A percentile compares a stretch with the other conserved stretches of the same genome.
Conservation (phyloP, 2,329 filamentous ascomycete species). For the Curvularia sp. region DNA sequence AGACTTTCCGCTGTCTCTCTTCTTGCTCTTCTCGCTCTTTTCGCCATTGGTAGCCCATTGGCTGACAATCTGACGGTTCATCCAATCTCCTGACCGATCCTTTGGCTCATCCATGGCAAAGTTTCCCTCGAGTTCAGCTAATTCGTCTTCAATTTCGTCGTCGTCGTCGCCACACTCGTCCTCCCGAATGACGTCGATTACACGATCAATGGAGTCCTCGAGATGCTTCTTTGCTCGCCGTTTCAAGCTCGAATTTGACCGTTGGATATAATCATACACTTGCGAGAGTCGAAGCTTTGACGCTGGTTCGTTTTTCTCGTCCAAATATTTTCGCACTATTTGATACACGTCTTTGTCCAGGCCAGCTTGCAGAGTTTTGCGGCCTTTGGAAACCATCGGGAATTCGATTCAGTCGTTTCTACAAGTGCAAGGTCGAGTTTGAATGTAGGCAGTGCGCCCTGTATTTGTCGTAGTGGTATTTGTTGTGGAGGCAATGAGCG, state of each 20-base stretch:
- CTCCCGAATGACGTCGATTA: slow-evolving; percentile 73
- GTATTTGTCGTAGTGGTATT: background rate
- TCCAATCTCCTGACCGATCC: slow-evolving; percentile 58
- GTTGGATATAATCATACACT: slow-evolving; percentile 81
- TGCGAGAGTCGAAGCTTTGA: slow-evolving; percentile 63
- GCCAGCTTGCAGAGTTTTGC: slow-evolving; percentile 47
- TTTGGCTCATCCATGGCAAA: slow-evolving; percentile 37
- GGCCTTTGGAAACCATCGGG: slow-evolving; percentile 38
- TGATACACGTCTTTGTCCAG: slow-evolving; percentile 69
- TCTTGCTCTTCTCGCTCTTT: slow-evolving; percentile 47
- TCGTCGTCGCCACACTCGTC: slow-evolving; percentile 63
- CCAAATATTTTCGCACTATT: slow-evolving; percentile 77
- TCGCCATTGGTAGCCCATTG: slow-evolving; percentile 57
- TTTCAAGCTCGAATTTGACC: slow-evolving; percentile 85
- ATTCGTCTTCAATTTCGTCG: slow-evolving; percentile 50
- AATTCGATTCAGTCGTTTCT: background rate
- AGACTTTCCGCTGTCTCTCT: slow-evolving; percentile 57
- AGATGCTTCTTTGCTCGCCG: slow-evolving; percentile 80
- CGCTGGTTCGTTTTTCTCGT: slow-evolving; percentile 61
- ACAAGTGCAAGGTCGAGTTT: no score
- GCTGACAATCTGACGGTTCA: slow-evolving; percentile 70
- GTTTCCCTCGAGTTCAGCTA: slow-evolving; percentile 55
- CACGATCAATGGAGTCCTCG: slow-evolving; percentile 84
- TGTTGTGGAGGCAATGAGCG: background rate
- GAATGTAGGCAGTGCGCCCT: background rate